These are phyloP conservation scores for Guillardia theta DNA, from an alignment of 78 protist species.

Conservation along the genomic window DNA sequence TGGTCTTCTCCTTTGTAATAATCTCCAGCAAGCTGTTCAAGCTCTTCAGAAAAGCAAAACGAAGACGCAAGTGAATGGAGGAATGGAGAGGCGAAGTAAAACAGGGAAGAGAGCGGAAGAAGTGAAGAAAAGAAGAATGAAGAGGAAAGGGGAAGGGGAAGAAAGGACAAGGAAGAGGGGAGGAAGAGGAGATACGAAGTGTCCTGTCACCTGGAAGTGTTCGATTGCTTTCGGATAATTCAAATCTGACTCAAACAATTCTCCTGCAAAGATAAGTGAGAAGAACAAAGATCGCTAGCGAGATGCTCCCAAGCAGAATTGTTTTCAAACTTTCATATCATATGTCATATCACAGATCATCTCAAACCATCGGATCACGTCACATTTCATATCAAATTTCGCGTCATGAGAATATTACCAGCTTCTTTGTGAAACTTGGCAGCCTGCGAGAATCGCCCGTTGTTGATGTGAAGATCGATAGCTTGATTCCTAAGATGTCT, in stretches of 20 bases:
- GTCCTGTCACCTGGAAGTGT: background rate
- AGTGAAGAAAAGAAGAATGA: background rate
- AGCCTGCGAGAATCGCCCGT: background rate
- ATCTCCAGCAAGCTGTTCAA: background rate
- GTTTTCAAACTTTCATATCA: too few species aligned
- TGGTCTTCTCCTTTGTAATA: background rate
- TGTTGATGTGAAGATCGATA: background rate
- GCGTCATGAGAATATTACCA: too few species aligned
- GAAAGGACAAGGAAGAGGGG: too few species aligned
- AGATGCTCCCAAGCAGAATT: too few species aligned
- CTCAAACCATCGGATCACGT: too few species aligned
- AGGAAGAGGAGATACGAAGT: background rate
- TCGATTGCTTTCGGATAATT: background rate
- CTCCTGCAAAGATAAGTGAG: background rate
- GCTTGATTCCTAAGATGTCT: background rate
- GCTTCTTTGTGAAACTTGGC: background rate
- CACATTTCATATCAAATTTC: too few species aligned
- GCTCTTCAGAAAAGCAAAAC: too few species aligned
- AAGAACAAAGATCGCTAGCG: background rate
- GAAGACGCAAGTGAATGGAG: background rate
- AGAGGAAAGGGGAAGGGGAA: background rate
- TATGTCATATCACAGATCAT: too few species aligned
- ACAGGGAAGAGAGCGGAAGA: background rate
- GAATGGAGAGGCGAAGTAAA: background rate
- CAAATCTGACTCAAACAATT: background rate